A percentile compares a stretch with the other conserved stretches of the same genome.
Evolutionary conservation across 2,329 filamentous ascomycete species (phyloP).

Genomic region (Lecanosticta acicola): DNA sequence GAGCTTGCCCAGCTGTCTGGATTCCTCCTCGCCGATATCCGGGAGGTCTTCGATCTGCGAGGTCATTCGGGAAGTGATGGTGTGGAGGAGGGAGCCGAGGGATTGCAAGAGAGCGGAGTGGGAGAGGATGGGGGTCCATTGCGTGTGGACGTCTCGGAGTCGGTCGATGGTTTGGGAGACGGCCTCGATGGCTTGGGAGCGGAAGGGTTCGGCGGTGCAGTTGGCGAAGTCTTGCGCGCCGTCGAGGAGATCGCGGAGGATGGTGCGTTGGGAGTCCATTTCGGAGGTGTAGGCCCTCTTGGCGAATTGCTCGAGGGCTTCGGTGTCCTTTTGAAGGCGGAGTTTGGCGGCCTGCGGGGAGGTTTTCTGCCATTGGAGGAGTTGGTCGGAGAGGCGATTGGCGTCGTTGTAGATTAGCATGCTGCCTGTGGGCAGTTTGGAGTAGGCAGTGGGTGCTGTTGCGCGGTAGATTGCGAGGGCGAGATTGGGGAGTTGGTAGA

Average conservation of each 20-base stretch:
- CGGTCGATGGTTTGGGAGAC: conserved; percentile 54
- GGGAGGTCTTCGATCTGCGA: conserved; percentile 57
- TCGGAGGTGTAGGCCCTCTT: conserved; percentile 58
- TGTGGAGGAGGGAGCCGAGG: conserved; percentile 53
- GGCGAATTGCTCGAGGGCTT: conserved; percentile 53
- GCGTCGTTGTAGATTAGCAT: conserved; percentile 64
- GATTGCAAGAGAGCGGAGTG: conserved; percentile 57
- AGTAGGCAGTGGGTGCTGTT: conserved; percentile 69
- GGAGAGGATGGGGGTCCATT: conserved; percentile 55
- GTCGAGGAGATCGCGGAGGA: conserved; percentile 57
- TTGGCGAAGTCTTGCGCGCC: conserved; percentile 57
- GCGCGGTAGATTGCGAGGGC: conserved; percentile 74
- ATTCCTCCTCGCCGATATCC: conserved; percentile 60
- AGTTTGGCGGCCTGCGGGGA: conserved; percentile 39
- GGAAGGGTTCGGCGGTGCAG: conserved; percentile 55
- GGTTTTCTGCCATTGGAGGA: conserved; percentile 46
- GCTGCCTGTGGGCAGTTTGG: conserved; percentile 52
- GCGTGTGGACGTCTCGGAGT: conserved; percentile 50
- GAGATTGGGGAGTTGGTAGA: conserved; percentile 67
- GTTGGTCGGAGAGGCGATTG: conserved; percentile 51
- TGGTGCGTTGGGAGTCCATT: conserved; percentile 60
- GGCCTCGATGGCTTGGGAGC: conserved; percentile 55
- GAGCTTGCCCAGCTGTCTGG: conserved; percentile 52
- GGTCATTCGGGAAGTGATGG: conserved; percentile 55
- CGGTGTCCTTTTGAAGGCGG: conserved; percentile 50